Conservation (phyloP, 768 basidiomycete genomes). For the Hypholoma fasciculare region DNA sequence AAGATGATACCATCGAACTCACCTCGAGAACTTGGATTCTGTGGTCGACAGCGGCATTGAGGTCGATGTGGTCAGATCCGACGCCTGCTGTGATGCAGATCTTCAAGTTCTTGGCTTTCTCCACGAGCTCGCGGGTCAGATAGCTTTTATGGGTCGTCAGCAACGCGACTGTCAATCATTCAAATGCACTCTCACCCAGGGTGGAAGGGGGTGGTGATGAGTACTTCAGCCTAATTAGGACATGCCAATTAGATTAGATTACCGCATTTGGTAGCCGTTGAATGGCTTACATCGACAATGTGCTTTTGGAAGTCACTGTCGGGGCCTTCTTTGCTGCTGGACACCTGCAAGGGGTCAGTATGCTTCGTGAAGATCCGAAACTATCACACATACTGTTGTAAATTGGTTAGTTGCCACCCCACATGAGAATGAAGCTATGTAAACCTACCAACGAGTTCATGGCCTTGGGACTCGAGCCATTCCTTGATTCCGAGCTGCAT, state of each 20-base stretch:
- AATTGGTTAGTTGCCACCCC: neutral
- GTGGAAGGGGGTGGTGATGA: constrained; percentile 87
- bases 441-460: constrained; percentile 68
- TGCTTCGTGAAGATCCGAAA: neutral
- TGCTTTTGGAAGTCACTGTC: constrained; percentile 83
- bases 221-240: constrained; percentile 61
- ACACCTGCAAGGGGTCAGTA: constrained; percentile 45
- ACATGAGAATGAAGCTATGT: neutral
- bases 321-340: constrained; percentile 81
- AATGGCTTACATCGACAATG: constrained; percentile 63
- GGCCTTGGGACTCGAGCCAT: constrained; percentile 71
- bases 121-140: constrained; percentile 69
- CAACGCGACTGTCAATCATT: neutral
- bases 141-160: constrained; percentile 37
- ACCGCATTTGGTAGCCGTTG: neutral
- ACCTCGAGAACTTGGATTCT: constrained; percentile 79
- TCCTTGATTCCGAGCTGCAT: constrained; percentile 67
- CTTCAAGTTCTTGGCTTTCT: constrained; percentile 88
- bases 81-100: constrained; percentile 90
- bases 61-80: constrained; percentile 88
- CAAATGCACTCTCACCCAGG: constrained; percentile 45
- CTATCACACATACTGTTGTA: neutral
- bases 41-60: constrained; percentile 82
- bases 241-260: constrained; percentile 8
- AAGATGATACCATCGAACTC: neutral